A percentile compares a stretch with the other conserved stretches of the same genome.
These are phyloP conservation scores for Mesembryanthemum crystallinum DNA, from an alignment of 148 eudicot species.

Conservation along the genomic window DNA sequence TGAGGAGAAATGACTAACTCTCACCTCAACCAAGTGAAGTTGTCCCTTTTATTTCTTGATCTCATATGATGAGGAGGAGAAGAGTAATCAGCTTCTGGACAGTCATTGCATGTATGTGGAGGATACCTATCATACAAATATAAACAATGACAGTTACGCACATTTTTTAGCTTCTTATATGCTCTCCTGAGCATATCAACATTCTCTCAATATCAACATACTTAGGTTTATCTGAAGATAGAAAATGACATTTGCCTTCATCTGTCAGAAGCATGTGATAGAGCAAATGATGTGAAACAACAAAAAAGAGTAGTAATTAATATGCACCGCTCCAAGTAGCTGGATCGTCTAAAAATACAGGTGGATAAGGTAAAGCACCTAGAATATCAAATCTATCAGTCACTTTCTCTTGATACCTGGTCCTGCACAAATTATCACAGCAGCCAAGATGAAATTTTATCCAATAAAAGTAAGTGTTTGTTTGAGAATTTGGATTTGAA, in stretches of 20 bases:
- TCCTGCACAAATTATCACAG: slow-evolving; percentile 18
- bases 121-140: slow-evolving; percentile 16
- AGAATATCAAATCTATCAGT: slow-evolving; percentile 15
- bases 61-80: slow-evolving; percentile 7
- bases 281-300: slow-evolving; percentile 15
- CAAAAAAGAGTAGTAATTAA: slow-evolving; percentile 9
- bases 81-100: slow-evolving; percentile 9
- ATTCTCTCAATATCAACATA: slow-evolving; percentile 7
- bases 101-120: slow-evolving; percentile 19
- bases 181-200: neutral
- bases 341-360: neutral
- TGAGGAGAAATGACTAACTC: neutral
- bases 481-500: too few relatives aligned
- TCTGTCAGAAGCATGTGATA: slow-evolving; percentile 22
- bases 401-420: slow-evolving; percentile 25
- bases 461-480: neutral
- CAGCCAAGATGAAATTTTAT: slow-evolving; percentile 3
- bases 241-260: slow-evolving; percentile 16
- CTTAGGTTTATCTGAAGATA: slow-evolving; percentile 24
- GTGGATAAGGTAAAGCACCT: slow-evolving; percentile 25
- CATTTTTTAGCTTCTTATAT: neutral
- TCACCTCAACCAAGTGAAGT: slow-evolving; percentile 30
- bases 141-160: slow-evolving; percentile 2
- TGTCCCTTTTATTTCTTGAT: slow-evolving; percentile 17
- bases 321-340: slow-evolving; percentile 8